Conservation (phyloP, 768 basidiomycete species). For the Boletus subparvulus region DNA sequence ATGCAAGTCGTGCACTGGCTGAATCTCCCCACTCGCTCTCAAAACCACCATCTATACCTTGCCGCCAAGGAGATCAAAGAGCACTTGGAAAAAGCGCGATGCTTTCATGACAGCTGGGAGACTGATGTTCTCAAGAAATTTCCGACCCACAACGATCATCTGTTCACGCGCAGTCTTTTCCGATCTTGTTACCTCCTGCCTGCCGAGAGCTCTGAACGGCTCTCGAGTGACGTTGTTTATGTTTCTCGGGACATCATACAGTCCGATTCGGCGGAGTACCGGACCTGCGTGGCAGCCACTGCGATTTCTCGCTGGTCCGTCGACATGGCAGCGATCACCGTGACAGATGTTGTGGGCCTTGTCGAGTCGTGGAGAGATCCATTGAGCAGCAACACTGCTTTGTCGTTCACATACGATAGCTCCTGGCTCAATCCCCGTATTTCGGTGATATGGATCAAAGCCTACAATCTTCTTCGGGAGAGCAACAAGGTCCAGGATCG, state of each 20-base stretch:
- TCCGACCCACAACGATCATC: background rate
- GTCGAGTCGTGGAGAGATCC: background rate
- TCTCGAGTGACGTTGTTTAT: slow-evolving; percentile 8
- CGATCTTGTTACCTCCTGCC: slow-evolving; percentile 15
- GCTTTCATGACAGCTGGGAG: slow-evolving; percentile 4
- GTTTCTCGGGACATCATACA: slow-evolving; percentile 5
- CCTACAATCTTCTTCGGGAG: slow-evolving; percentile 25
- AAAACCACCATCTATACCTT: slow-evolving; percentile 27
- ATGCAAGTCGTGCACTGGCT: slow-evolving; percentile 42
- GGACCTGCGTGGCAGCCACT: slow-evolving; percentile 2
- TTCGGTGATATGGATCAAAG: slow-evolving; percentile 22
- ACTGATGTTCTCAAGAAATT: background rate
- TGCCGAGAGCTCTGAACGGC: background rate
- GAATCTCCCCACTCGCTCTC: slow-evolving; percentile 21
- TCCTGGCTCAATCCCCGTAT: slow-evolving; percentile 27
- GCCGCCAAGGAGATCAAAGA: slow-evolving; percentile 28
- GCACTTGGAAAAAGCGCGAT: slow-evolving; percentile 13
- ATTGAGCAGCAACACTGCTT: background rate
- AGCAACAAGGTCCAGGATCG: background rate
- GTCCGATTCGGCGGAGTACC: background rate
- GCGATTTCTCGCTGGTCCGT: slow-evolving; percentile 2
- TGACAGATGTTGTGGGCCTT: background rate
- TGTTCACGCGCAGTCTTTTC: slow-evolving; percentile 14
- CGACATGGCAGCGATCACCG: background rate
- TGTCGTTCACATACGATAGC: slow-evolving; percentile 18